Conservation (phyloP, 768 basidiomycete species). For the Tricholoma flavovirens region DNA sequence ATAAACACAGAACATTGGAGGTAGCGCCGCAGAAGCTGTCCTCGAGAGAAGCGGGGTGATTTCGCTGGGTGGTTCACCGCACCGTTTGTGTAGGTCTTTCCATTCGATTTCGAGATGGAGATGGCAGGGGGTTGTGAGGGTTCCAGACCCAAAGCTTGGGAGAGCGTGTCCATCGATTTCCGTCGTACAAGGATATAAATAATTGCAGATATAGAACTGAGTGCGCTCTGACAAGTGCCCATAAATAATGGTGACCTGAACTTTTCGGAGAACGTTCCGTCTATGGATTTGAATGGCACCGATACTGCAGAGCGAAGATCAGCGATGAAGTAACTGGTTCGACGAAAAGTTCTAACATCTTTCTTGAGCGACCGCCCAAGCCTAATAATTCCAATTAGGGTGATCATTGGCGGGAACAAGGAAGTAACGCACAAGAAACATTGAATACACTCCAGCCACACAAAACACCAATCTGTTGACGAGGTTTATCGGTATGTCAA, state of each 20-base stretch:
- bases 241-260: slow-evolving; percentile 85
- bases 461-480: slow-evolving; percentile 63
- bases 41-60: slow-evolving; percentile 29
- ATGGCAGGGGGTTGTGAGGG: slow-evolving; percentile 19
- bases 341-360: slow-evolving; percentile 49
- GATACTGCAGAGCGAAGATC: slow-evolving; percentile 47
- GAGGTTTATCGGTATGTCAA: background rate
- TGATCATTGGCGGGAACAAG: background rate
- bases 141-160: slow-evolving; percentile 58
- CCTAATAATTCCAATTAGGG: slow-evolving; percentile 31
- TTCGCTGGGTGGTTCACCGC: slow-evolving; percentile 23
- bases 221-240: slow-evolving; percentile 77
- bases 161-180: slow-evolving; percentile 45
- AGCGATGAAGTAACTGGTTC: background rate
- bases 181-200: slow-evolving; percentile 65
- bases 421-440: slow-evolving; percentile 67
- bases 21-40: slow-evolving; percentile 62
- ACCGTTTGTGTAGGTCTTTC: slow-evolving; percentile 30
- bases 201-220: slow-evolving; percentile 74
- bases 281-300: slow-evolving; percentile 72
- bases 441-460: slow-evolving; percentile 84
- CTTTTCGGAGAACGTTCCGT: slow-evolving; percentile 56
- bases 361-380: slow-evolving; percentile 95
- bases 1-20: slow-evolving; percentile 85
- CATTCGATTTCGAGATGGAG: slow-evolving; percentile 9